These are phyloP conservation scores for Zymoseptoria brevis DNA, from an alignment of 2,329 filamentous ascomycete genomes.

Conservation along the genomic window DNA sequence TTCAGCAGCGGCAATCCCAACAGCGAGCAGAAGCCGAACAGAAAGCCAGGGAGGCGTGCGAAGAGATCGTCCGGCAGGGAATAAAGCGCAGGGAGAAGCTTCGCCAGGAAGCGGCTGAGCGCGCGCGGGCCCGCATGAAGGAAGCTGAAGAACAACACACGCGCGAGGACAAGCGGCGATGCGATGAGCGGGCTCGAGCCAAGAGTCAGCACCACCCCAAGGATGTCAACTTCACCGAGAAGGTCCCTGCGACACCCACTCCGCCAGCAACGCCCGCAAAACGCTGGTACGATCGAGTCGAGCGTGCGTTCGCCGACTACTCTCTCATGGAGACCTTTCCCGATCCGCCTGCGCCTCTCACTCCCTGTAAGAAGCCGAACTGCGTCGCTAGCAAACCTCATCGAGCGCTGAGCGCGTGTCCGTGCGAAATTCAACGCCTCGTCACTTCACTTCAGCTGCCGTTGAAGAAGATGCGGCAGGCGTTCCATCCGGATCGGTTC, in stretches of 20 bases:
- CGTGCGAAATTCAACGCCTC: constrained; percentile 2
- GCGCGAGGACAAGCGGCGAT: not conserved
- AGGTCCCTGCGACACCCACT: not conserved
- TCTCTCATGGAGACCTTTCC: constrained; percentile 3
- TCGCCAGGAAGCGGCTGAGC: not conserved
- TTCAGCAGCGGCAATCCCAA: not conserved
- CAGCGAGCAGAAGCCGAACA: not conserved
- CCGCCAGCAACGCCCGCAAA: not conserved
- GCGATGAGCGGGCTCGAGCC: not conserved
- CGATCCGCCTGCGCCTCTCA: constrained; percentile 1
- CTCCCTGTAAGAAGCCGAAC: not conserved
- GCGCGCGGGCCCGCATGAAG: not conserved
- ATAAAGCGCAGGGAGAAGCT: not conserved
- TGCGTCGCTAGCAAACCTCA: not conserved
- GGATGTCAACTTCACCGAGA: not conserved
- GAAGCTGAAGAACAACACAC: not conserved
- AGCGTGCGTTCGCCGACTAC: constrained; percentile 5
- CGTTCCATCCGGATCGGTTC: constrained; percentile 13
- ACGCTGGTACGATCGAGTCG: constrained; percentile 4
- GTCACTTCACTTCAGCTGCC: not conserved
- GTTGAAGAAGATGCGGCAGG: constrained; percentile 4
- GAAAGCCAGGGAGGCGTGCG: not conserved
- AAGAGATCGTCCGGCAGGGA: not conserved
- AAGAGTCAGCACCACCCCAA: not conserved
- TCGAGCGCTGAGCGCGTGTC: constrained; percentile 3